These are phyloP conservation scores for Leccinum griseonigrum DNA, from an alignment of 1,284 basidiomycete genomes.

Conservation along the genomic window DNA sequence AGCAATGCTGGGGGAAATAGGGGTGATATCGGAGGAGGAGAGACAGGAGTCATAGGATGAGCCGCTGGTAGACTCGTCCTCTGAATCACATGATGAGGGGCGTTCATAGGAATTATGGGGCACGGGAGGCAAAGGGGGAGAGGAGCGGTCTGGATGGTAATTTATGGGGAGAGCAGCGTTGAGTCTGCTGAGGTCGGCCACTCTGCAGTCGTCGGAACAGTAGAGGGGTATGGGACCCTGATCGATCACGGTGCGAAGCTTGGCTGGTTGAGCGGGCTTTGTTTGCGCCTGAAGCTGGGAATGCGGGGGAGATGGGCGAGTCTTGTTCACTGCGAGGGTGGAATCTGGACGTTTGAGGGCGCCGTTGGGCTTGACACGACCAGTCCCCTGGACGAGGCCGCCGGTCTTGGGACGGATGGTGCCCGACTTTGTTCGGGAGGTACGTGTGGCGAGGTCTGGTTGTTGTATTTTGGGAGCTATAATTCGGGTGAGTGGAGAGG, in stretches of 20 bases:
- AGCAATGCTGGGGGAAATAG: conserved; percentile 44
- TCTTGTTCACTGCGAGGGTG: conserved; percentile 15
- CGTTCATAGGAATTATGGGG: conserved; percentile 39
- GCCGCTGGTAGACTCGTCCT: conserved; percentile 41
- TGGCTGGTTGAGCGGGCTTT: conserved; percentile 35
- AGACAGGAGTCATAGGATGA: conserved; percentile 42
- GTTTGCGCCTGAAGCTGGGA: conserved; percentile 21
- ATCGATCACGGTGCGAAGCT: conserved; percentile 68
- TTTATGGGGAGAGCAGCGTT: conserved; percentile 43
- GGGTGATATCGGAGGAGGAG: conserved; percentile 27
- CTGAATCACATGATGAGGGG: conserved; percentile 32
- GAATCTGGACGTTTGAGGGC: conserved; percentile 47
- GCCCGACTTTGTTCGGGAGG: conserved; percentile 40
- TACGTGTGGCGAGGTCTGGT: conserved; percentile 18
- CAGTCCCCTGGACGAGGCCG: conserved; percentile 62
- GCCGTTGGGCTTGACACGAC: conserved; percentile 54
- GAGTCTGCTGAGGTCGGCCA: conserved; percentile 49
- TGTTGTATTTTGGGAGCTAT: conserved; percentile 26
- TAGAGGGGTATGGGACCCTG: conserved; percentile 72
- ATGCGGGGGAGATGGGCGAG: conserved; percentile 21
- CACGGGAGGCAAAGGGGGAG: conserved; percentile 39
- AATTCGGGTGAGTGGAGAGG: conserved; percentile 13
- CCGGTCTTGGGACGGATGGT: conserved; percentile 40
- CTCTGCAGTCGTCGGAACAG: conserved; percentile 72
- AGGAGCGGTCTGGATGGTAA: conserved; percentile 43